These are phyloP conservation scores for Monosporascus sp. DNA, from an alignment of 2,329 filamentous ascomycete genomes.

Conservation along the genomic window DNA sequence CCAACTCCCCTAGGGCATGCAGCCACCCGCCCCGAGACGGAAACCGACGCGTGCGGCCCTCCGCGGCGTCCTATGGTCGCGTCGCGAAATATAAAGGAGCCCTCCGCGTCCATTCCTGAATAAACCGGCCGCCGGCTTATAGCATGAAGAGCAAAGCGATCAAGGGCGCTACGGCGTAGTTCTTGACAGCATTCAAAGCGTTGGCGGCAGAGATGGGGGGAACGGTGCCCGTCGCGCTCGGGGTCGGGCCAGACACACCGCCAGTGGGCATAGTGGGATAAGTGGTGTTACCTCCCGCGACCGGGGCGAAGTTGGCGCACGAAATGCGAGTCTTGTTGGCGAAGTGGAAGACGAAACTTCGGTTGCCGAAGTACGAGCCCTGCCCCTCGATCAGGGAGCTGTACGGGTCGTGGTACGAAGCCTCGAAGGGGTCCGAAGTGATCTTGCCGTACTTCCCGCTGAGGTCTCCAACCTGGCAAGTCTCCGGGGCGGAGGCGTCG, in stretches of 20 bases:
- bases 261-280: slow-evolving; percentile 9
- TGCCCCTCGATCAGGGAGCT: slow-evolving; percentile 47
- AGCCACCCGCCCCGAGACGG: too few species aligned
- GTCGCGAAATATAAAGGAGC: background rate
- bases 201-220: slow-evolving; percentile 1
- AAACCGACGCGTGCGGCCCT: too few species aligned
- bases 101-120: background rate
- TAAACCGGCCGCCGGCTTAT: slow-evolving; percentile 5
- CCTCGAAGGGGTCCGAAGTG: slow-evolving; percentile 41
- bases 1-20: too few species aligned
- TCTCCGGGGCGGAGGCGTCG: slow-evolving; percentile 48
- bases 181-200: slow-evolving; percentile 9
- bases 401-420: slow-evolving; percentile 51
- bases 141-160: slow-evolving; percentile 16
- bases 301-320: slow-evolving; percentile 55
- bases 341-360: slow-evolving; percentile 60
- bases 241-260: slow-evolving; percentile 1
- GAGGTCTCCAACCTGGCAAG: slow-evolving; percentile 73
- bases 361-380: slow-evolving; percentile 58
- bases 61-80: too few species aligned
- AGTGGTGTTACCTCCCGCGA: slow-evolving; percentile 13
- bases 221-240: background rate
- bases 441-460: slow-evolving; percentile 68
- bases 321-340: slow-evolving; percentile 59
- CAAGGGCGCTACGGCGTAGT: slow-evolving; percentile 16